Percentiles rank a stretch among this genome's conserved stretches.
These are phyloP conservation scores for Penicillium paneum DNA, from an alignment of 2,329 filamentous ascomycete species.

Conservation along the genomic window DNA sequence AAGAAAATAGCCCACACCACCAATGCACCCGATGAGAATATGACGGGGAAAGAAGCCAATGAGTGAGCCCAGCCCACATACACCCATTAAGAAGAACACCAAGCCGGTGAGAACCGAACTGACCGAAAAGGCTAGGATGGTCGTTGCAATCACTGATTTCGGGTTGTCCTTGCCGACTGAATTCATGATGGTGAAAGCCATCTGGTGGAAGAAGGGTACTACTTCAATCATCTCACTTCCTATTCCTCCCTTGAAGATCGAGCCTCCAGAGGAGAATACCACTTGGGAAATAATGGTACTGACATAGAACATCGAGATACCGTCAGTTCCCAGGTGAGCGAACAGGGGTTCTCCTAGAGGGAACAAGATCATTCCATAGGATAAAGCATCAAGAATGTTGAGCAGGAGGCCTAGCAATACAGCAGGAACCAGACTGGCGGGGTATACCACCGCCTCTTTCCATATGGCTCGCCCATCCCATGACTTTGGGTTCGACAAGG, in stretches of 20 bases:
- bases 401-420: conserved; percentile 84
- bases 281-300: conserved; percentile 94
- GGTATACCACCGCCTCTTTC: conserved; percentile 62
- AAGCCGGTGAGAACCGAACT: conserved; percentile 88
- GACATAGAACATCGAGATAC: conserved; percentile 98
- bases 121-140: conserved; percentile 83
- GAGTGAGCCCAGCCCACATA: conserved; percentile 81
- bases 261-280: conserved; percentile 78
- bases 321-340: conserved; percentile 79
- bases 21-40: conserved; percentile 95
- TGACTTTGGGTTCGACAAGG: conserved; percentile 59
- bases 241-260: conserved; percentile 84
- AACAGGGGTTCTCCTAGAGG: conserved; percentile 86
- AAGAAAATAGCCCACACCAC: conserved; percentile 93
- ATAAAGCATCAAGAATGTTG: conserved; percentile 90
- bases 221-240: conserved; percentile 99
- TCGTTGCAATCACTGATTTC: conserved; percentile 86
- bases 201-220: conserved; percentile 97
- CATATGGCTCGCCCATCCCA: conserved; percentile 70
- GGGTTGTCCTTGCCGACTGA: conserved; percentile 75
- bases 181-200: conserved; percentile 83
- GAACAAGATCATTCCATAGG: conserved; percentile 95
- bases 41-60: conserved; percentile 96
- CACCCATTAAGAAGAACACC: conserved; percentile 88
- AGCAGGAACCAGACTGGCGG: conserved; percentile 71